phyloP scores from a whole-genome alignment of 1,284 basidiomycete species.

The Ganoderma multipileum region DNA sequence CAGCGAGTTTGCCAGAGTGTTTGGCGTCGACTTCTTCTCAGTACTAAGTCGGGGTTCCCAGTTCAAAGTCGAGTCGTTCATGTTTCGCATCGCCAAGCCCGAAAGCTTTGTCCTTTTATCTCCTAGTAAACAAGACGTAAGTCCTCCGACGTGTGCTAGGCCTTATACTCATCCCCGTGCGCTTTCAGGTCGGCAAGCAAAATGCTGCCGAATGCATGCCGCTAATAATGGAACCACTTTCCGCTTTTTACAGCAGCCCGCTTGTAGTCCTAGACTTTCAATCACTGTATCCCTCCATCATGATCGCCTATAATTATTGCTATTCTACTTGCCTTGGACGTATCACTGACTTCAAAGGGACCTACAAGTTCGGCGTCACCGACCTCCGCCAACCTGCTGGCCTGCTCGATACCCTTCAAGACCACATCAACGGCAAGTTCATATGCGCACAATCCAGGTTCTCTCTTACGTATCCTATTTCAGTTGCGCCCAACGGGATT shows the following conservation, averaged over 20 bases:
- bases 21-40: slow-evolving; percentile 96
- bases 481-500: slow-evolving; percentile 94
- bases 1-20: slow-evolving; percentile 96
- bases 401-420: slow-evolving; percentile 70
- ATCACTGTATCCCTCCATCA: slow-evolving; percentile 94
- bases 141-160: slow-evolving; percentile 33
- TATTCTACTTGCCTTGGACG: slow-evolving; percentile 97
- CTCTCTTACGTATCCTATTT: background rate
- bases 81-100: slow-evolving; percentile 98
- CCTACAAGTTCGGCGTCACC: slow-evolving; percentile 87
- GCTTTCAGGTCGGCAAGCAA: slow-evolving; percentile 86
- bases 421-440: slow-evolving; percentile 75
- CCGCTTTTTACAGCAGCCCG: slow-evolving; percentile 93
- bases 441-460: background rate
- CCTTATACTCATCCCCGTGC: slow-evolving; percentile 6
- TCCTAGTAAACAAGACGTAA: slow-evolving; percentile 83
- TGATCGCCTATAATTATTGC: slow-evolving; percentile 99
- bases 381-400: slow-evolving; percentile 79
- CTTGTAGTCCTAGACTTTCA: slow-evolving; percentile 95
- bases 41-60: slow-evolving; percentile 95
- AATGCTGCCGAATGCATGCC: slow-evolving; percentile 97
- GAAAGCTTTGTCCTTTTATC: slow-evolving; percentile 91
- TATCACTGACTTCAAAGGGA: slow-evolving; percentile 83
- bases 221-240: slow-evolving; percentile 93
- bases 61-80: slow-evolving; percentile 98